phyloP scores from a whole-genome alignment of 208 protist species.

The Wallacemonas collosoma region DNA sequence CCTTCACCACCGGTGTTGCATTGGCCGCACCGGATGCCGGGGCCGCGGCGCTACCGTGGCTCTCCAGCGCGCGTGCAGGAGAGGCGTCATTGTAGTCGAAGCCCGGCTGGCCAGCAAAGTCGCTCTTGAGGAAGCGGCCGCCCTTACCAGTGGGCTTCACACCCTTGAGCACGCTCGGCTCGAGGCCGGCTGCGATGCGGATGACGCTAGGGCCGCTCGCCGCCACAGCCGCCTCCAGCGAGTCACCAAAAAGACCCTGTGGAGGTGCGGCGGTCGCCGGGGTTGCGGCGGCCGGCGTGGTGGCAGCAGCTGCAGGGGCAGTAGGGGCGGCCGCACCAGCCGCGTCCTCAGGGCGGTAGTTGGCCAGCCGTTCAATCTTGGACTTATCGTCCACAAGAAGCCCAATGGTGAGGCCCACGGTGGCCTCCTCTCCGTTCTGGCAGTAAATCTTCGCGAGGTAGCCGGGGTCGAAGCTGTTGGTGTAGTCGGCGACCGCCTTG shows the following conservation, averaged over 20 bases:
- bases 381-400: slow-evolving; percentile 85
- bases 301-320: slow-evolving; percentile 20
- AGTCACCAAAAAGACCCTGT: slow-evolving; percentile 50
- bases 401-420: slow-evolving; percentile 83
- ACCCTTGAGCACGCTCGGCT: slow-evolving; percentile 31
- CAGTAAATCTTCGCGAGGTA: slow-evolving; percentile 96
- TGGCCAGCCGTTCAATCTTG: slow-evolving; percentile 61
- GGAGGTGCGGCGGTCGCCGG: slow-evolving; percentile 8
- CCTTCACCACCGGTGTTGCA: slow-evolving; percentile 5
- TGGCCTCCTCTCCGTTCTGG: slow-evolving; percentile 70
- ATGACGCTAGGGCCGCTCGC: slow-evolving; percentile 82
- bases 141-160: slow-evolving; percentile 69
- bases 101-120: slow-evolving; percentile 74
- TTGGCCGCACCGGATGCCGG: slow-evolving; percentile 17
- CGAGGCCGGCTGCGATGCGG: slow-evolving; percentile 74
- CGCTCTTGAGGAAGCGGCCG: slow-evolving; percentile 78
- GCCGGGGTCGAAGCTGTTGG: slow-evolving; percentile 92
- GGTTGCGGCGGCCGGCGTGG: slow-evolving; percentile 12
- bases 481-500: slow-evolving; percentile 97
- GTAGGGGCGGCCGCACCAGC: slow-evolving; percentile 19
- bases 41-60: not conserved
- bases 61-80: slow-evolving; percentile 15
- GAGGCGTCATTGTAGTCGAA: slow-evolving; percentile 80
- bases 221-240: slow-evolving; percentile 59
- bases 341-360: slow-evolving; percentile 38